phyloP scores from a whole-genome alignment of 2,329 filamentous ascomycete species.

The Cryoendolithus antarcticus region DNA sequence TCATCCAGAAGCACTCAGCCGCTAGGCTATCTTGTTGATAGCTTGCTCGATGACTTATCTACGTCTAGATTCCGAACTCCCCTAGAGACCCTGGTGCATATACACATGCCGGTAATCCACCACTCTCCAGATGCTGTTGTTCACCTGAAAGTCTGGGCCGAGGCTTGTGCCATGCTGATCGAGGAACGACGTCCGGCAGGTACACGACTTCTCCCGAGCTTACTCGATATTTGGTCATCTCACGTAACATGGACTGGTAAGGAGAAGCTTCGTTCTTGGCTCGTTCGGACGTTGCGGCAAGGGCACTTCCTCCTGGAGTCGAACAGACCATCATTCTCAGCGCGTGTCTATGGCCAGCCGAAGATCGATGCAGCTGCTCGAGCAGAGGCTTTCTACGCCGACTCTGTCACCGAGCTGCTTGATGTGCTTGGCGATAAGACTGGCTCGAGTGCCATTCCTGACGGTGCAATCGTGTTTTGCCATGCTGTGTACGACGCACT shows the following conservation, averaged over 20 bases:
- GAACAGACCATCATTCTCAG: slow-evolving; percentile 59
- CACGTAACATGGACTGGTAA: slow-evolving; percentile 85
- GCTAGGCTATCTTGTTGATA: slow-evolving; percentile 17
- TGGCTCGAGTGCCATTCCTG: slow-evolving; percentile 72
- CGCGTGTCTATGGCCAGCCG: slow-evolving; percentile 56
- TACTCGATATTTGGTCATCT: slow-evolving; percentile 76
- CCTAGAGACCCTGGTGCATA: slow-evolving; percentile 17
- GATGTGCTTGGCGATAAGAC: slow-evolving; percentile 69
- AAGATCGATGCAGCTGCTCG: slow-evolving; percentile 55
- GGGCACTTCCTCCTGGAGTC: slow-evolving; percentile 76
- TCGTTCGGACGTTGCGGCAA: slow-evolving; percentile 89
- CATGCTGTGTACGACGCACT: slow-evolving; percentile 67
- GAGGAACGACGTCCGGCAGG: slow-evolving; percentile 62
- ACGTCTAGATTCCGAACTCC: slow-evolving; percentile 14
- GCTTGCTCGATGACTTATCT: slow-evolving; percentile 15
- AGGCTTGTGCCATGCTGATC: slow-evolving; percentile 71
- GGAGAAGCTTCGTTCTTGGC: slow-evolving; percentile 80
- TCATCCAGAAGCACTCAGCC: slow-evolving; percentile 27
- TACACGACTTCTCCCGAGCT: slow-evolving; percentile 68
- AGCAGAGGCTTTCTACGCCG: slow-evolving; percentile 78
- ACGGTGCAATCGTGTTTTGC: slow-evolving; percentile 71
- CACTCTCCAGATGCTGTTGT: slow-evolving; percentile 44
- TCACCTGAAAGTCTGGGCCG: slow-evolving; percentile 78
- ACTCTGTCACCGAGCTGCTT: slow-evolving; percentile 69
- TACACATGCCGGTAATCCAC: slow-evolving; percentile 1